Conservation (phyloP, 2,329 filamentous ascomycete species). For the Colletotrichum abscissum region DNA sequence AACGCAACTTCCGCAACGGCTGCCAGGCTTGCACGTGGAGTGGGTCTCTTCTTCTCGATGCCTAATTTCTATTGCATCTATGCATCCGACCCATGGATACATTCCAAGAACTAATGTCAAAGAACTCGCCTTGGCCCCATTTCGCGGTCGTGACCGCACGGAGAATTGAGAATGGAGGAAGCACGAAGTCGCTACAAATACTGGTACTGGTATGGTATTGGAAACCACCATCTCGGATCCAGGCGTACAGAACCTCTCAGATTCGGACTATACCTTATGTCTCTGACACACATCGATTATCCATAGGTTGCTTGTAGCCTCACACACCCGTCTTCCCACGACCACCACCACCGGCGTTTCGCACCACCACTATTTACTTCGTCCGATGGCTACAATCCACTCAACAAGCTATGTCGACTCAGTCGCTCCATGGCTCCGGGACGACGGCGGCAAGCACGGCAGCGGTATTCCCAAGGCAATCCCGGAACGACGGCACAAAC, state of each 20-base stretch:
- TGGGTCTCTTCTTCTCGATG: neutral
- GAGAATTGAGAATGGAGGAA: neutral
- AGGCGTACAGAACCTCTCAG: too few species aligned
- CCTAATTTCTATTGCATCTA: too few species aligned
- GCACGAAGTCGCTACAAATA: neutral
- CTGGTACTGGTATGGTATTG: neutral
- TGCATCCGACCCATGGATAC: neutral
- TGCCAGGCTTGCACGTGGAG: neutral
- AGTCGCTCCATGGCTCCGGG: neutral
- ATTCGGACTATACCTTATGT: neutral
- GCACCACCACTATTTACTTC: neutral
- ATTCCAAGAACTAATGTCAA: neutral
- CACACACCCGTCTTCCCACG: neutral
- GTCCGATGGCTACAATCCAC: neutral
- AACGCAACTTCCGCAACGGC: neutral
- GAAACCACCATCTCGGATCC: neutral
- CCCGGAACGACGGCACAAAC: neutral
- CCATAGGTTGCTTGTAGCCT: neutral
- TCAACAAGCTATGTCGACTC: neutral
- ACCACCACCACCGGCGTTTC: neutral
- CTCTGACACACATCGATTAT: neutral
- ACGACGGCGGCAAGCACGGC: neutral
- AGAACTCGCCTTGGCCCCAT: neutral
- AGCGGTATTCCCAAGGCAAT: neutral
- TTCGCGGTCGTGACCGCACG: neutral